phyloP scores from a whole-genome alignment of 2,329 filamentous ascomycete species.

The Cryphonectria nitschkei region DNA sequence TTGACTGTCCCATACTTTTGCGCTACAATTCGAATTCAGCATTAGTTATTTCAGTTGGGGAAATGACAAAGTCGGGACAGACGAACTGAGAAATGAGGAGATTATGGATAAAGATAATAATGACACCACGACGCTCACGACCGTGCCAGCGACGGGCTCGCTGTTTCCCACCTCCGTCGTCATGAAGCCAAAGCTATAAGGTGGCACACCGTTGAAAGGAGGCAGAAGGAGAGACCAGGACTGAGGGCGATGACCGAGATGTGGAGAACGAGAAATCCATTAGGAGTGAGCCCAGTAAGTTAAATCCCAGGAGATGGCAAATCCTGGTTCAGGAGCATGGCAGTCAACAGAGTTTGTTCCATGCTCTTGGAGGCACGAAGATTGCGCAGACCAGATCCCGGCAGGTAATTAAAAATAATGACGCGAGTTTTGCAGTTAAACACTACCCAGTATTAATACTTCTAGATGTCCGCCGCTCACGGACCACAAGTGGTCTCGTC shows the following conservation, averaged over 20 bases:
- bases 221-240: neutral
- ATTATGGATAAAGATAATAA: constrained; percentile 30
- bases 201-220: neutral
- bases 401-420: neutral
- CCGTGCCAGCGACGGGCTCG: constrained; percentile 12
- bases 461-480: neutral
- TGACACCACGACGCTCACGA: constrained; percentile 23
- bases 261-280: neutral
- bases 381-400: neutral
- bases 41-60: neutral
- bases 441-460: neutral
- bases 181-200: neutral
- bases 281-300: neutral
- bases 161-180: neutral
- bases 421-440: neutral
- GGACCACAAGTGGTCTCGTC: neutral
- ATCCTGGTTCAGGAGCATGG: neutral
- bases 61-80: neutral
- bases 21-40: constrained; percentile 34
- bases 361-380: neutral
- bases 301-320: neutral
- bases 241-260: neutral
- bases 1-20: constrained; percentile 44
- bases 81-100: constrained; percentile 27
- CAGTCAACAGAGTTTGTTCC: neutral